Evolutionary conservation across 2,329 filamentous ascomycete genomes (phyloP).

Genomic region (Bipolaris cookei): DNA sequence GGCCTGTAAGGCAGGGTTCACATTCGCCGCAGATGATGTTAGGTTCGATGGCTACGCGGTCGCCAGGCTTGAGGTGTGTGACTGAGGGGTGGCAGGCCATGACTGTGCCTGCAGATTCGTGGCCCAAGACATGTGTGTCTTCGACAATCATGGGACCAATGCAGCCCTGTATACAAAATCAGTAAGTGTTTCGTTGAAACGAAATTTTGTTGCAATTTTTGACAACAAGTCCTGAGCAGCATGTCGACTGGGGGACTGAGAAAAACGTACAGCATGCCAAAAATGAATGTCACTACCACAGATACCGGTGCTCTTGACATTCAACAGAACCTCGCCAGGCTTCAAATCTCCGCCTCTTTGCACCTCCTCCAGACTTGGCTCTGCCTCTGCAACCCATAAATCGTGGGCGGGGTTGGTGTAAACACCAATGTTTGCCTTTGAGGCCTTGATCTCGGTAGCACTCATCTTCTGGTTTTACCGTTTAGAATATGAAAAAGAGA

Average conservation of each 20-base stretch:
- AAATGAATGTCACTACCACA: conserved; percentile 97
- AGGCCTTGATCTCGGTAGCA: conserved; percentile 53
- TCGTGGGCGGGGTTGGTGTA: conserved; percentile 94
- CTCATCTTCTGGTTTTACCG: background rate
- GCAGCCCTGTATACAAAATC: conserved; percentile 59
- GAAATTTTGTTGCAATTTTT: background rate
- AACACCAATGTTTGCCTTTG: conserved; percentile 91
- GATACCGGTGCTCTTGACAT: conserved; percentile 92
- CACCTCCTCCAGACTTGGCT: conserved; percentile 77
- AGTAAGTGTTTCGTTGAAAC: background rate
- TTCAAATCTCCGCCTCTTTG: conserved; percentile 71
- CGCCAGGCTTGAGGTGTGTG: conserved; percentile 76
- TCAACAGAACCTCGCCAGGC: conserved; percentile 83
- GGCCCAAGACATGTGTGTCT: conserved; percentile 88
- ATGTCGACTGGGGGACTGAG: background rate
- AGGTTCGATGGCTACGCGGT: conserved; percentile 92
- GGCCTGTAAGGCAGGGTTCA: conserved; percentile 87
- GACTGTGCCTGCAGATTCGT: conserved; percentile 86
- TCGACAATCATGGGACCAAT: conserved; percentile 96
- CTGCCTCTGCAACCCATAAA: conserved; percentile 82
- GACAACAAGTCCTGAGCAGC: background rate
- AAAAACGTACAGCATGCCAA: conserved; percentile 74
- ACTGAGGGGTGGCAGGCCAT: conserved; percentile 84
- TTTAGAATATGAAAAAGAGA: background rate
- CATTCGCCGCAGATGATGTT: conserved; percentile 91